phyloP scores from a whole-genome alignment of 2,329 filamentous ascomycete genomes.

The Penicillium hordei region DNA sequence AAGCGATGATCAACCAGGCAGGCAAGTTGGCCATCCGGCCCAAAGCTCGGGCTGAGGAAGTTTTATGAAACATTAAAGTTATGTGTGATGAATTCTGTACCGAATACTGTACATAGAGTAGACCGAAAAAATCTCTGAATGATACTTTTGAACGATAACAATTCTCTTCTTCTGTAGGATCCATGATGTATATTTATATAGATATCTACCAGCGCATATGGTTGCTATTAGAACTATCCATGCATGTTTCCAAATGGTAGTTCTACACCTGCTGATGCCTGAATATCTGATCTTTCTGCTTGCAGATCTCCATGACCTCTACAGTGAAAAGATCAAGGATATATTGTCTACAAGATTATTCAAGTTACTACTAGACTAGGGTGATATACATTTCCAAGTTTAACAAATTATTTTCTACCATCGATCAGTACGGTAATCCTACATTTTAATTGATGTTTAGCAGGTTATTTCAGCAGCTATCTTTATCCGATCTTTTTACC shows the following conservation, averaged over 20 bases:
- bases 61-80: constrained; percentile 7
- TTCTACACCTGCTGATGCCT: not conserved
- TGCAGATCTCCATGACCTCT: not conserved
- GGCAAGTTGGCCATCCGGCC: constrained; percentile 44
- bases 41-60: constrained; percentile 27
- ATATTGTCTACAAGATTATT: not conserved
- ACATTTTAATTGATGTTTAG: not conserved
- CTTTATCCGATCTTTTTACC: not conserved
- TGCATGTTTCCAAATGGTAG: not conserved
- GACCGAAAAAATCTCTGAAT: not conserved
- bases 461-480: not conserved
- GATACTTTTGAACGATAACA: not conserved
- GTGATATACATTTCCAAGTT: not conserved
- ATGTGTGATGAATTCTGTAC: constrained; percentile 5
- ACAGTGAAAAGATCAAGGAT: not conserved
- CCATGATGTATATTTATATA: too few relatives aligned
- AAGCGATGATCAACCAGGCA: constrained; percentile 44
- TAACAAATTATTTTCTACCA: not conserved
- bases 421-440: not conserved
- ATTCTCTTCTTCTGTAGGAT: not conserved
- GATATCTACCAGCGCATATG: not conserved
- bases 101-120: not conserved
- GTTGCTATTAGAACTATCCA: not conserved
- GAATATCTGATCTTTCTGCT: not conserved
- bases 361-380: not conserved